Evolutionary conservation across 805 yeast genomes (phyloP), one percentile per base, ranked within the genome.

Genomic region (Lipomyces sp.): DNA sequence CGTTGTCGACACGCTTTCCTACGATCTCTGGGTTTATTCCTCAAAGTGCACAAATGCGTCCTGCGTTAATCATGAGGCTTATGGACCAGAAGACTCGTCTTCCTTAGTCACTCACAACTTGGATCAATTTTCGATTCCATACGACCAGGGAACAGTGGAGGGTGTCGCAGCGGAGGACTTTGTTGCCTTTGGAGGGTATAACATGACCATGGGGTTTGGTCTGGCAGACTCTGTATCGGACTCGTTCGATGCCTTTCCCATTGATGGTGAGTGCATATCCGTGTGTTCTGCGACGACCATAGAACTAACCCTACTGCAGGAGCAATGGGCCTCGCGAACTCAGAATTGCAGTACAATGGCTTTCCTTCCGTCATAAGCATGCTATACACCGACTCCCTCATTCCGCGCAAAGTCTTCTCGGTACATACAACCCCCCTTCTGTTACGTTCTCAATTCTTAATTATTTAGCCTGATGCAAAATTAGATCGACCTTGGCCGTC

Each of bases 1-100:
- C 35, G 70, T 82, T 18, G 66, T 82, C 16, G 87, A 82, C 64
- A 82, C 87, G 0, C 86, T 84, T 5, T 79, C 84, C 24, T 80
- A 81, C 16, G 76, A 80, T 50, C 63, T 80, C 2, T 82, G 87
- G 87, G 72, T 82, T 2, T 81, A 79, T 62, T 80, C 78, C 42
- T 63, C 70, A 1, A 65, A 74, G 34, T 82, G 86, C 67, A 63
- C 67, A 1, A 72, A 72, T 44, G 51, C 57, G 8, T 70, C 78
- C 0, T 82, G 86, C 54, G 65, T 75, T 23, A 40, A 59, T 19
- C 67, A 58, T 40, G 49, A 18, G 24, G 53, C 14, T 16, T 50
- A 53, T 33, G 51, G 55, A 34, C 29, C 55, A 2, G 24, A 48
- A n/a, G 33, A 55, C 19, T 53, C 63, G 1, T 18, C 58, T 21